Base-by-base conservation (phyloP, 306 rosid genomes). In the Castanospermum australe region DNA sequence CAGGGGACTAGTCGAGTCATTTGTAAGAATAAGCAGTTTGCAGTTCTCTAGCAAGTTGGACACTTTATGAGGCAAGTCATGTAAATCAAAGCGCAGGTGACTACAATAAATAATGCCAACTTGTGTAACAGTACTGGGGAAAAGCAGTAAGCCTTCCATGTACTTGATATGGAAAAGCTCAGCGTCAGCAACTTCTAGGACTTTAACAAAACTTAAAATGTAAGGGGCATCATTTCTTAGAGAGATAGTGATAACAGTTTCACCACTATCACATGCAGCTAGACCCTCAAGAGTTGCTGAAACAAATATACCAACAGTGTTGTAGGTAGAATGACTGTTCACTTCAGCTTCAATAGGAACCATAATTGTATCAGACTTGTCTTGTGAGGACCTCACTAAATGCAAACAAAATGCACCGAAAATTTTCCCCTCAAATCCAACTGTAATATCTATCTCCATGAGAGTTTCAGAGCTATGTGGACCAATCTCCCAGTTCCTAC, bases 261-360 rank as follows among this genome's bases (percentile, higher is more conserved):
- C 92, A 52, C 82, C 80, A 15, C 80, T 77, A 80, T 91, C 88
- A 62, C 77, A 83, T 47, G 89, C 67, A 30, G 73, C 81, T 59
- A 84, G 80, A 80, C 85, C 88, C 80, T 91, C 92, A 39, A 95
- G 89, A 75, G 82, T 88, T 82, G 88, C 91, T 64, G 90, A 84
- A 72, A 91, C 50, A 83, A 83, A 84, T 38, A 83, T 76, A 73
- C 77, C 79, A 70, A 25, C 73, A 65, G 81, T 75, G 50, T 79
- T 86, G 77, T 45, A 5, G 63, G 30, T 74, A 57, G 78, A 80
- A 67, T 45, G 79, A 63, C 81, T 78, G 51, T 81, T 85, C 28
- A 87, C 73, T 84, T 90, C 89, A 44, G 89, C 97, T 88, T 93
- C 97, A 79, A 95, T 84, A 67, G 98, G 97, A 82, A 95, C 88